phyloP scores from a whole-genome alignment of 768 basidiomycete genomes.

The Kwoniella newhampshirensis region DNA sequence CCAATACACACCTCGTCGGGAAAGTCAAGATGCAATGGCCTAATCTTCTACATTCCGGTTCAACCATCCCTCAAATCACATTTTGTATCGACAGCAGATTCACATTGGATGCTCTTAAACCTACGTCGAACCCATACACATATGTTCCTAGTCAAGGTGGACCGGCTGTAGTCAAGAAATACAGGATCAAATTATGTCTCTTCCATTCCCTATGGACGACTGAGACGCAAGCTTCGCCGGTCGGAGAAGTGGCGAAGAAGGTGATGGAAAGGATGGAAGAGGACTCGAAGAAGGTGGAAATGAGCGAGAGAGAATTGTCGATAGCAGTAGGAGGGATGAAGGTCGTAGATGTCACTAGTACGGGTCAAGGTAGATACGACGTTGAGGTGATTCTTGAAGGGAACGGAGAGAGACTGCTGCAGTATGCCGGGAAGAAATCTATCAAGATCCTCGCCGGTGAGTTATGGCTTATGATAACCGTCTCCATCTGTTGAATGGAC shows the following conservation, averaged over 20 bases:
- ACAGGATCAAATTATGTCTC: constrained; percentile 5
- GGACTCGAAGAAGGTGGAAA: neutral
- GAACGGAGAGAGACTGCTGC: constrained; percentile 12
- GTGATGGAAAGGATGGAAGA: neutral
- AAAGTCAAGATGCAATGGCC: constrained; percentile 4
- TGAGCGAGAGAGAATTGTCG: neutral
- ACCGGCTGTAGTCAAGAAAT: neutral
- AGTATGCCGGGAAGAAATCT: neutral
- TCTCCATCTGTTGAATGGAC: neutral
- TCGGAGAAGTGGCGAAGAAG: neutral
- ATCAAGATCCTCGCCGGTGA: constrained; percentile 5
- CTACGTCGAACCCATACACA: no score
- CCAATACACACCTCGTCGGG: neutral
- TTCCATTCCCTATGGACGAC: constrained; percentile 5
- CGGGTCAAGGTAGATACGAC: neutral
- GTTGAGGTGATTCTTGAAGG: constrained; percentile 8
- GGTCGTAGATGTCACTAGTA: constrained; percentile 7
- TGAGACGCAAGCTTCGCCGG: neutral
- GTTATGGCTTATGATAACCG: neutral
- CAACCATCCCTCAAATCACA: constrained; percentile 7
- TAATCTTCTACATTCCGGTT: neutral
- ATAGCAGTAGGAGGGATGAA: constrained; percentile 14
- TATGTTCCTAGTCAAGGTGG: no score
- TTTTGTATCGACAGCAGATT: neutral
- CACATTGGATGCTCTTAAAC: no score